phyloP scores from a whole-genome alignment of 2,329 filamentous ascomycete species.

The Cladosporium oxysporum region DNA sequence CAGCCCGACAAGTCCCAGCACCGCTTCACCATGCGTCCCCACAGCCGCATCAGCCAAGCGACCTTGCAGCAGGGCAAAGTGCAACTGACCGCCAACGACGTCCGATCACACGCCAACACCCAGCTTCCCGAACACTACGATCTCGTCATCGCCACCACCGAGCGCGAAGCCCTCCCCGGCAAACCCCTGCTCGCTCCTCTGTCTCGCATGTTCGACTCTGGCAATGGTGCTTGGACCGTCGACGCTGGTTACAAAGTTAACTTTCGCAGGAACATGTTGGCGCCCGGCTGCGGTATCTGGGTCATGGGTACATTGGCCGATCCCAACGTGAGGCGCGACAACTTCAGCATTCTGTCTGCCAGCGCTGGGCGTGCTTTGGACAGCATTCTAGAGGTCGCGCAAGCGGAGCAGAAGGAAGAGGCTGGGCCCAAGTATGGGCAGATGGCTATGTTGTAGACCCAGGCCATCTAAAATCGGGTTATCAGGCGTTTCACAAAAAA shows the following conservation, averaged over 20 bases:
- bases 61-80: slow-evolving; percentile 8
- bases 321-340: slow-evolving; percentile 24
- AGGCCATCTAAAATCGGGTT: not conserved
- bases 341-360: slow-evolving; percentile 28
- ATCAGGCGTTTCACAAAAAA: not conserved
- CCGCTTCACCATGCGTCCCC: slow-evolving; percentile 26
- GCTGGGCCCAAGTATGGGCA: slow-evolving; percentile 20
- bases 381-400: slow-evolving; percentile 24
- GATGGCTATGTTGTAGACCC: slow-evolving; percentile 27
- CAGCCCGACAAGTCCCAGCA: slow-evolving; percentile 25
- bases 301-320: slow-evolving; percentile 28
- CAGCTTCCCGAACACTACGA: slow-evolving; percentile 24
- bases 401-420: slow-evolving; percentile 14
- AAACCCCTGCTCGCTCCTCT: slow-evolving; percentile 22
- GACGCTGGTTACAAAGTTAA: slow-evolving; percentile 30
- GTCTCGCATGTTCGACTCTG: slow-evolving; percentile 24
- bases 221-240: slow-evolving; percentile 23
- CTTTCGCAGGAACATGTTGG: slow-evolving; percentile 25
- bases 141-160: slow-evolving; percentile 27
- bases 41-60: slow-evolving; percentile 24
- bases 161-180: slow-evolving; percentile 24
- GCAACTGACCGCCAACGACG: slow-evolving; percentile 23
- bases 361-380: slow-evolving; percentile 24
- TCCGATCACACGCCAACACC: slow-evolving; percentile 22
- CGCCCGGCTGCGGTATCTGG: slow-evolving; percentile 28